phyloP scores from a whole-genome alignment of 805 yeast species.

The Saccharomyces mikatae region DNA sequence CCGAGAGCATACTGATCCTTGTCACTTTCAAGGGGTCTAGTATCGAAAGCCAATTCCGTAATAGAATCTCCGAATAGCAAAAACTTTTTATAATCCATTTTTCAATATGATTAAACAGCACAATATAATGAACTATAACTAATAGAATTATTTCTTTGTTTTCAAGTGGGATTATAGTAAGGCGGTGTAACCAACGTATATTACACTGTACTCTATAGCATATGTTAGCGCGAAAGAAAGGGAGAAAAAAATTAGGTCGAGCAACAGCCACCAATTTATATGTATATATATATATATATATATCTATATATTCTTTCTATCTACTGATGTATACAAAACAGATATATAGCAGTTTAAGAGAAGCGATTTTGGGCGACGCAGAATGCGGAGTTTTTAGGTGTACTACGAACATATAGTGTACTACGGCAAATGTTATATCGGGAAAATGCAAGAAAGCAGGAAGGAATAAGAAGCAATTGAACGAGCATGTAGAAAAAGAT shows the following conservation, averaged over 20 bases:
- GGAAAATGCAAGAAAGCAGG: slow-evolving; percentile 1
- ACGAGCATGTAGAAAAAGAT: neutral
- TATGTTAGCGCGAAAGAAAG: no score
- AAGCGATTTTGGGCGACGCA: neutral
- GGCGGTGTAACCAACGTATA: neutral
- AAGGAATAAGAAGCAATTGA: neutral
- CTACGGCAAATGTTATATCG: slow-evolving; percentile 1
- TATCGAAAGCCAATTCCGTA: slow-evolving; percentile 39
- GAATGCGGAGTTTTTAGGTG: neutral
- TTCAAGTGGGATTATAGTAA: neutral
- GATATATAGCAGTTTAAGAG: no score
- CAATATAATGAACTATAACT: neutral
- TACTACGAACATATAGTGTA: neutral
- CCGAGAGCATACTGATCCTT: slow-evolving; percentile 40
- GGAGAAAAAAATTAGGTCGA: no score
- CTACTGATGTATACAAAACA: no score
- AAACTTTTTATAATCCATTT: slow-evolving; percentile 34
- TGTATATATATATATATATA: no score
- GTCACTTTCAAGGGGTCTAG: slow-evolving; percentile 20
- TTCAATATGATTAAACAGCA: neutral
- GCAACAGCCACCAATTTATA: no score
- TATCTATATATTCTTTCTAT: no score
- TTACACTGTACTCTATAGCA: no score
- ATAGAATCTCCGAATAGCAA: slow-evolving; percentile 11
- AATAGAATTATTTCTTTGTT: neutral